Percentiles rank a stretch among this genome's conserved stretches.
Conservation (phyloP, 331 rosid species). For the Cydonia oblonga region DNA sequence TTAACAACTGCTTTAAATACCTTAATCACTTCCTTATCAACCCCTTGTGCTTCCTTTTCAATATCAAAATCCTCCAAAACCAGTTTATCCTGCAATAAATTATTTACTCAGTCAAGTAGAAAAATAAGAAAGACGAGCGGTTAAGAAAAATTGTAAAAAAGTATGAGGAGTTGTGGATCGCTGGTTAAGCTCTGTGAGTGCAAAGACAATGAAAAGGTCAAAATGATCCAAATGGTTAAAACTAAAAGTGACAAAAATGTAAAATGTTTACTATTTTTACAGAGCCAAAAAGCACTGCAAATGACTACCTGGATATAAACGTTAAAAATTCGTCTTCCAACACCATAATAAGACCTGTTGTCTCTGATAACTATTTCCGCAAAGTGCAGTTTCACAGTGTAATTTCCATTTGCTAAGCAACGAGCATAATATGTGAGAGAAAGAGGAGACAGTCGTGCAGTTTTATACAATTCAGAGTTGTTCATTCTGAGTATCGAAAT, state of each 20-base stretch:
- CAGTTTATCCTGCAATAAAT: slow-evolving; percentile 8
- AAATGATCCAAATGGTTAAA: neutral
- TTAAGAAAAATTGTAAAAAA: neutral
- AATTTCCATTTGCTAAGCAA: slow-evolving; percentile 16
- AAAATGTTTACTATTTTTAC: too few species aligned
- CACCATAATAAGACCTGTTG: slow-evolving; percentile 15
- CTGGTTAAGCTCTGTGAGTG: neutral
- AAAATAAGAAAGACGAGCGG: neutral
- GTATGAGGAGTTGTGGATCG: neutral
- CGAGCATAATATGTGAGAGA: slow-evolving; percentile 10
- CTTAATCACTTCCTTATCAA: slow-evolving; percentile 18
- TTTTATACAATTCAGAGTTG: slow-evolving; percentile 6
- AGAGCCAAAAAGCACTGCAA: neutral
- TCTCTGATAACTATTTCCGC: slow-evolving; percentile 42
- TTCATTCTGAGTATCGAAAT: neutral
- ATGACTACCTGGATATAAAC: slow-evolving; percentile 56
- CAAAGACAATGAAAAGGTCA: neutral
- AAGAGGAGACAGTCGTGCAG: slow-evolving; percentile 11
- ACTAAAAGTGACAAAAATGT: neutral
- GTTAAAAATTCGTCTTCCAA: slow-evolving; percentile 57
- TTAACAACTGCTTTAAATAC: slow-evolving; percentile 3
- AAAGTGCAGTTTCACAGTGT: slow-evolving; percentile 50
- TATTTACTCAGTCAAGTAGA: neutral
- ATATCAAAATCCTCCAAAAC: neutral
- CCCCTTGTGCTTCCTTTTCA: neutral